Percentiles rank a stretch among this genome's conserved stretches.
phyloP scores from a whole-genome alignment of 768 basidiomycete genomes.

The Rhizopogon vesiculosus region DNA sequence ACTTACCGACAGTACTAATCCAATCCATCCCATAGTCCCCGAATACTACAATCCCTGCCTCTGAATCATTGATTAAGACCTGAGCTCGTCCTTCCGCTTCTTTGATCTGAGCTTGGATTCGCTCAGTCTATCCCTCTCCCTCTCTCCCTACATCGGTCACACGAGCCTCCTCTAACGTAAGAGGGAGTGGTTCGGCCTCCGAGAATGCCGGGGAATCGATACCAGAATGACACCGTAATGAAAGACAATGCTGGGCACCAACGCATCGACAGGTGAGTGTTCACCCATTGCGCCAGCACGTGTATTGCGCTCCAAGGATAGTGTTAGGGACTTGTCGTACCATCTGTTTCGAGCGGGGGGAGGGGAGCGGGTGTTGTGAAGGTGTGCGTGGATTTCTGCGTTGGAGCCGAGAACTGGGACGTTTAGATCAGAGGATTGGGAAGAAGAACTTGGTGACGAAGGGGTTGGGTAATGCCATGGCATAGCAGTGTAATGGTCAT shows the following conservation, averaged over 20 bases:
- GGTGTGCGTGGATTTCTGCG: slow-evolving; percentile 60
- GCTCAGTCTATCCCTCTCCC: slow-evolving; percentile 46
- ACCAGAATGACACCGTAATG: slow-evolving; percentile 77
- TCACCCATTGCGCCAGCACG: slow-evolving; percentile 87
- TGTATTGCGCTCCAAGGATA: slow-evolving; percentile 81
- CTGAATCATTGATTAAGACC: slow-evolving; percentile 68
- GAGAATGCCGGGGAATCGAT: slow-evolving; percentile 48
- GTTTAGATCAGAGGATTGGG: slow-evolving; percentile 7
- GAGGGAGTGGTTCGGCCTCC: slow-evolving; percentile 4
- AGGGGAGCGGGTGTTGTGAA: slow-evolving; percentile 67
- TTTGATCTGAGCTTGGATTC: slow-evolving; percentile 49
- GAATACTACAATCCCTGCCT: slow-evolving; percentile 81
- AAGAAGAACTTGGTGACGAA: slow-evolving; percentile 9
- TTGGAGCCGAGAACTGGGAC: slow-evolving; percentile 15
- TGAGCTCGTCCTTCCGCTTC: slow-evolving; percentile 55
- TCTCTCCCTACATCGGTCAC: slow-evolving; percentile 2
- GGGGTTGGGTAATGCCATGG: slow-evolving; percentile 5
- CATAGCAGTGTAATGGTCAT: slow-evolving; percentile 67
- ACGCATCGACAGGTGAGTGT: slow-evolving; percentile 86
- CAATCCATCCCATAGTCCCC: slow-evolving; percentile 79
- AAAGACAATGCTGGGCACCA: slow-evolving; percentile 82
- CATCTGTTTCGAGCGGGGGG: slow-evolving; percentile 74
- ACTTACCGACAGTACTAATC: slow-evolving; percentile 73
- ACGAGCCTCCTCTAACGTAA: not conserved
- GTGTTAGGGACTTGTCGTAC: slow-evolving; percentile 82